Base-by-base conservation (phyloP, 495 filamentous ascomycete species). In the Aspergillus campestris region DNA sequence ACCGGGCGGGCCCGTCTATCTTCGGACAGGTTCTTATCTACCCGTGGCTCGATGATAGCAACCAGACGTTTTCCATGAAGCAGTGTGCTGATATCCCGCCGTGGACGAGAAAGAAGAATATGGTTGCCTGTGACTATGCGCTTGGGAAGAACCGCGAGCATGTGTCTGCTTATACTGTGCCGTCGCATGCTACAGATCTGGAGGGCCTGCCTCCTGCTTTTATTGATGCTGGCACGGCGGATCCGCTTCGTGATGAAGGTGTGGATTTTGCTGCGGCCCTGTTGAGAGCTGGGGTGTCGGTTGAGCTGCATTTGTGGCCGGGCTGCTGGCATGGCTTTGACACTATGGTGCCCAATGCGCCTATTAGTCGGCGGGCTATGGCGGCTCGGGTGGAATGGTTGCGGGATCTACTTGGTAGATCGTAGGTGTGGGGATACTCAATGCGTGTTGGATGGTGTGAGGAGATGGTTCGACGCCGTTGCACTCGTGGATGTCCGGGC, bases 231-330 rank as follows among this genome's bases (percentile, higher is more conserved):
- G 60, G 60, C 8, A 40, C 40, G 15, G 44, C 52, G 2, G 49
- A 52, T 32, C 18, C 70, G 11, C 73, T 77, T 47, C 55, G 62
- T 7, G 69, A 73, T 33, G 69, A 75, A 52, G 48, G 51, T 37
- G 31, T 73, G 3, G 61, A 47, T 7, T 76, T 61, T 54, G 74
- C 65, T 11, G 47, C 48, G 7, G 48, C 28, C 34, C 42, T 78
- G 31, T 64, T 60, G 44, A 51, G 34, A 40, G 52, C 49, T 13
- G 69, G 65, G 18, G 65, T 70, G 3, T 48, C 59, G 3, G 63
- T 69, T 1, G 74, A 80, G 49, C 56, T 78, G 15, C 72, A 76
- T 53, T 53, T 78, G 29, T 78, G 71, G 54, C 60, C 67, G 0
- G 76, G 75, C 0, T 59, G 65, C 8, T 69, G 62, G 31, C 74